A percentile compares a stretch with the other conserved stretches of the same genome.
Conservation (phyloP, 1,284 basidiomycete species). For the Tilletia walkeri region DNA sequence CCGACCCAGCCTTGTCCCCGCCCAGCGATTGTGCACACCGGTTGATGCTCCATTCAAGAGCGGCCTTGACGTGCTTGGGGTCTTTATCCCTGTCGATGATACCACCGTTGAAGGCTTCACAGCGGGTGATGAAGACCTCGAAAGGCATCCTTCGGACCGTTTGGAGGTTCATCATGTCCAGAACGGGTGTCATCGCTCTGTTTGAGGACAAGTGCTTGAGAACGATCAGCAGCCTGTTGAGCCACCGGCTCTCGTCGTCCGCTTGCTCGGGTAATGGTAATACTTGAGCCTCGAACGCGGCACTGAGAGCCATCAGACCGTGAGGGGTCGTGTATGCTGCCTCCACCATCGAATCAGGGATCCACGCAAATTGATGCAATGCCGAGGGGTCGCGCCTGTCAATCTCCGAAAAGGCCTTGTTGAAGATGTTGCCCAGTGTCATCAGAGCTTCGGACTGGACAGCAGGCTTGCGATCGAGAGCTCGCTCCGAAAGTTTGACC, state of each 20-base stretch:
- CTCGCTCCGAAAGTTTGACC: constrained; percentile 68
- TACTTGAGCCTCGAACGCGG: constrained; percentile 69
- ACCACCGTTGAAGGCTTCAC: constrained; percentile 59
- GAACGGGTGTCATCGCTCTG: constrained; percentile 54
- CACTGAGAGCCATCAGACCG: constrained; percentile 60
- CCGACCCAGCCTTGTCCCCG: constrained; percentile 72
- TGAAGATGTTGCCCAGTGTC: constrained; percentile 75
- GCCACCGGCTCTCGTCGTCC: constrained; percentile 72
- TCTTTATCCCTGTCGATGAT: constrained; percentile 74
- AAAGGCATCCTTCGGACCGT: constrained; percentile 3
- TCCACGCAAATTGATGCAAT: constrained; percentile 84
- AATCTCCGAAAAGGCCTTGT: constrained; percentile 84
- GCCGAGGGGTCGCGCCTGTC: constrained; percentile 75
- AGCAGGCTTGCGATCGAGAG: constrained; percentile 78
- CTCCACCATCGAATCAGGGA: constrained; percentile 73
- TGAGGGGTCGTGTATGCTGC: constrained; percentile 51
- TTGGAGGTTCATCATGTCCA: constrained; percentile 12
- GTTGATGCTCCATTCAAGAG: constrained; percentile 34
- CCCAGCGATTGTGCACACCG: constrained; percentile 24
- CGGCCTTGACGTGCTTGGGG: constrained; percentile 57
- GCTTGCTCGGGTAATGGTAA: constrained; percentile 78
- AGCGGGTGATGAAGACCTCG: constrained; percentile 39
- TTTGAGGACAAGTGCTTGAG: constrained; percentile 67
- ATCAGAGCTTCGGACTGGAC: constrained; percentile 80
- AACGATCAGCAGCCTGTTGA: constrained; percentile 73